A percentile compares a stretch with the other conserved stretches of the same genome.
Conservation (phyloP, 2,329 filamentous ascomycete genomes). For the Aspergillus hiratsukae region DNA sequence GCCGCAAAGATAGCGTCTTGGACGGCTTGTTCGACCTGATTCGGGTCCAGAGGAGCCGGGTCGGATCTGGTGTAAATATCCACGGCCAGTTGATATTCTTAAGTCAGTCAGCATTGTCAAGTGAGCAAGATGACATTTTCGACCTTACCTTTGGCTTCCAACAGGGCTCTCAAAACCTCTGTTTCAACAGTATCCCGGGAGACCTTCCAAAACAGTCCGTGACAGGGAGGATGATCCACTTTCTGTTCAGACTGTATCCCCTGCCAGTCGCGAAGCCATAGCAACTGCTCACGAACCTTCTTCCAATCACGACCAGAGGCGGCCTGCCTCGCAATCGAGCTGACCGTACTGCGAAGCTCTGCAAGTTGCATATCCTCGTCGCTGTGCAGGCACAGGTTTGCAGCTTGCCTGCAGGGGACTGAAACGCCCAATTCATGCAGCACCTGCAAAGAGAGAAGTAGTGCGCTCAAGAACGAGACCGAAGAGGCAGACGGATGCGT, state of each 20-base stretch:
- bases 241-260: slow-evolving; percentile 20
- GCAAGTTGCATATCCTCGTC: slow-evolving; percentile 50
- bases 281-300: slow-evolving; percentile 45
- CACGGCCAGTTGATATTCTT: slow-evolving; percentile 40
- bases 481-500: slow-evolving; percentile 38
- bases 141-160: slow-evolving; percentile 42
- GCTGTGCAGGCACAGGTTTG: slow-evolving; percentile 51
- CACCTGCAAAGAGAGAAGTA: slow-evolving; percentile 39
- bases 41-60: slow-evolving; percentile 35
- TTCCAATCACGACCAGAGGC: slow-evolving; percentile 47
- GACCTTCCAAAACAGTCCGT: slow-evolving; percentile 48
- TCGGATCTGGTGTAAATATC: slow-evolving; percentile 35
- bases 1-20: slow-evolving; percentile 50
- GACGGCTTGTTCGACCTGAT: slow-evolving; percentile 50
- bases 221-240: slow-evolving; percentile 30
- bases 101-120: slow-evolving; percentile 10
- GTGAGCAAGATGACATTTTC: neutral
- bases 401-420: slow-evolving; percentile 33
- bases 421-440: slow-evolving; percentile 37
- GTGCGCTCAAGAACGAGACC: slow-evolving; percentile 37
- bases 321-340: slow-evolving; percentile 41
- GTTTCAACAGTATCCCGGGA: slow-evolving; percentile 48
- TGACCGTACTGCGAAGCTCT: slow-evolving; percentile 52
- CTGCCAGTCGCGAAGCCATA: slow-evolving; percentile 61
- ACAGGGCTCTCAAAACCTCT: slow-evolving; percentile 54